Evolutionary conservation across 495 filamentous ascomycete species (phyloP).

Genomic region (Podospora australis): DNA sequence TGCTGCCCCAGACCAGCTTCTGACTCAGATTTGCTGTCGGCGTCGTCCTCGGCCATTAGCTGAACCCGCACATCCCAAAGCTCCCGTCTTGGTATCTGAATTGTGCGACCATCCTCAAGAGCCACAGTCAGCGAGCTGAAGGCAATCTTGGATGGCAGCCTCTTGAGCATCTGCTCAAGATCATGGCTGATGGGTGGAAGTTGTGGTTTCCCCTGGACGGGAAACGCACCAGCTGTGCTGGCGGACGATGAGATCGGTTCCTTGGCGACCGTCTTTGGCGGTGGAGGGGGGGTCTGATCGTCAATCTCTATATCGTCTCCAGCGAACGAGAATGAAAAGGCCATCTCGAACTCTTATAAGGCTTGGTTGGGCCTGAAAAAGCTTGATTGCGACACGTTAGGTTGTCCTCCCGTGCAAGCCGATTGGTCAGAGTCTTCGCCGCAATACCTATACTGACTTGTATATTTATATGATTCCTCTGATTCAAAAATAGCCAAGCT

Average conservation of each 20-base stretch:
- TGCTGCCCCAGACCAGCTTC: slow-evolving; percentile 61
- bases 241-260: slow-evolving; percentile 16
- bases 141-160: slow-evolving; percentile 71
- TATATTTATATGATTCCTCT: too few species aligned
- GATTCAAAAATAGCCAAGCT: too few species aligned
- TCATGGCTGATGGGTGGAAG: slow-evolving; percentile 40
- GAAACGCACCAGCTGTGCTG: slow-evolving; percentile 41
- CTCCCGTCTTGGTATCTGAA: slow-evolving; percentile 72
- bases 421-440: too few species aligned
- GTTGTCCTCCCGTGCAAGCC: too few species aligned
- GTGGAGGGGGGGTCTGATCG: slow-evolving; percentile 32
- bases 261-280: slow-evolving; percentile 5
- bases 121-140: slow-evolving; percentile 58
- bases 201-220: slow-evolving; percentile 42
- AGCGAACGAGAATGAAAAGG: slow-evolving; percentile 74
- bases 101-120: slow-evolving; percentile 34
- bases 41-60: slow-evolving; percentile 78
- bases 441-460: too few species aligned
- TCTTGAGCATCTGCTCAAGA: slow-evolving; percentile 51
- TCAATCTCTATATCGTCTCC: slow-evolving; percentile 78
- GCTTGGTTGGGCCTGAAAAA: neutral
- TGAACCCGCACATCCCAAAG: slow-evolving; percentile 92
- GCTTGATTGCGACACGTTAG: too few species aligned
- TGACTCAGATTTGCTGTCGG: slow-evolving; percentile 27
- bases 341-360: slow-evolving; percentile 10